These are phyloP conservation scores for Sporisorium graminicola DNA, from an alignment of 1,284 basidiomycete genomes.

Conservation along the genomic window DNA sequence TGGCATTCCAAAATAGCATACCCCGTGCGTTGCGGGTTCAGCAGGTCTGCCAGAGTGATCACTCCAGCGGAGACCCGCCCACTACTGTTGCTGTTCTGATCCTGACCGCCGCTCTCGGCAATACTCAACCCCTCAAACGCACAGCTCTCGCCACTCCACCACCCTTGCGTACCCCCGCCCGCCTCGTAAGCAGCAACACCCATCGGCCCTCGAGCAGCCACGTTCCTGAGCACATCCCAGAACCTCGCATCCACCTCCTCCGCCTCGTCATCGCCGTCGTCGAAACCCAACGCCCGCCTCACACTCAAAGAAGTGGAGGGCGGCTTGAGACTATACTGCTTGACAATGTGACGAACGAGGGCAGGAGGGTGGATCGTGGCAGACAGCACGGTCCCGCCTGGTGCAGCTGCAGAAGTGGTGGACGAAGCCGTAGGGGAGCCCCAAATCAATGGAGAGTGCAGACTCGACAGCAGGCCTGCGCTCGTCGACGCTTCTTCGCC, in stretches of 20 bases:
- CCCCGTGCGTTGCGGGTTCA: constrained; percentile 17
- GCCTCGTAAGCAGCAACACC: constrained; percentile 36
- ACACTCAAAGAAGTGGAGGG: constrained; percentile 30
- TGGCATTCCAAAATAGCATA: constrained; percentile 35
- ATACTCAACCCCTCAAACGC: constrained; percentile 25
- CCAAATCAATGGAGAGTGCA: constrained; percentile 56
- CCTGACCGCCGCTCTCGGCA: background rate
- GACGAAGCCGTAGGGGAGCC: background rate
- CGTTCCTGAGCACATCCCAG: constrained; percentile 56
- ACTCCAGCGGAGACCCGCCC: background rate
- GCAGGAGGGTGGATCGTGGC: constrained; percentile 42
- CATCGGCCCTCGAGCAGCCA: constrained; percentile 46
- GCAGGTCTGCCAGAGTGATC: constrained; percentile 29
- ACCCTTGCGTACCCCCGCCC: constrained; percentile 44
- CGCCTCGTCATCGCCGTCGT: constrained; percentile 11
- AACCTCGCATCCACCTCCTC: constrained; percentile 52
- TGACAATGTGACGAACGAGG: constrained; percentile 44
- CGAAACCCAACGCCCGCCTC: constrained; percentile 26
- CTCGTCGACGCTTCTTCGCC: constrained; percentile 26
- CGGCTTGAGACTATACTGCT: constrained; percentile 55
- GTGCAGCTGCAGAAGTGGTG: constrained; percentile 4
- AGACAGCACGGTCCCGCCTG: constrained; percentile 38
- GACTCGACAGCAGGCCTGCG: constrained; percentile 24
- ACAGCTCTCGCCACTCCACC: constrained; percentile 38
- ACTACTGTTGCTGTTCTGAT: background rate